Base-by-base conservation (phyloP, 129 eudicot genomes). In the Deinandra increscens region DNA sequence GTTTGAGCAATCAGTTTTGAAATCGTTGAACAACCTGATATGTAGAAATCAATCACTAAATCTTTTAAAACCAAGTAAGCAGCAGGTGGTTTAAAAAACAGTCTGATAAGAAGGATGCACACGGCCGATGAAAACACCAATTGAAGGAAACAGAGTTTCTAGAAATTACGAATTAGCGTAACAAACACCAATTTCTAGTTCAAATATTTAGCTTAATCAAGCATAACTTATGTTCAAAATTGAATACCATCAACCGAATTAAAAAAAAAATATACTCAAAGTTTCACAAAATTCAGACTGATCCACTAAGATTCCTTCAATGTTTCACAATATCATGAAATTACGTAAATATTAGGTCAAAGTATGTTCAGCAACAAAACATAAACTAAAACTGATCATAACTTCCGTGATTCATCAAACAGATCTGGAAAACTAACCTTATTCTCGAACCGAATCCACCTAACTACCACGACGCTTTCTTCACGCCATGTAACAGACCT, bases 401-500 rank as follows among this genome's bases (percentile, higher is more conserved):
- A 44, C n/a, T 17, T 45, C 38, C 5, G 4, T 4, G 34, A 74
- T 42, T 66, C 29, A 9, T 66, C 69, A 69, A 68, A 9, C 68
- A 36, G 23, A 61, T 15, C 54, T 20, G n/a, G 6, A 51, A 60
- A 61, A 45, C 71, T 53, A 50, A 69, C 81, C 76, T 70, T 70
- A 70, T 77, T 75, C 68, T 38, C 44, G 18, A 38, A 38, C 3
- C 0, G 19, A 38, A 19, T 29, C 18, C 7, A 64, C 0, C 12
- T 51, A 9, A 38, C 75, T 81, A 84, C 90, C 86, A 85, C 31
- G 90, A 85, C 1, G 90, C 75, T 60, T 85, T 85, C 76, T 76
- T 75, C 19, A 85, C 75, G 7, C 90, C 90, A 31, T 51, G 71
- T 67, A 85, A 56, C 7, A 64, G 41, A 17, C 90, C 90, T 22